phyloP scores from a whole-genome alignment of 352 stramenopile species.

The Plasmopara muralis region DNA sequence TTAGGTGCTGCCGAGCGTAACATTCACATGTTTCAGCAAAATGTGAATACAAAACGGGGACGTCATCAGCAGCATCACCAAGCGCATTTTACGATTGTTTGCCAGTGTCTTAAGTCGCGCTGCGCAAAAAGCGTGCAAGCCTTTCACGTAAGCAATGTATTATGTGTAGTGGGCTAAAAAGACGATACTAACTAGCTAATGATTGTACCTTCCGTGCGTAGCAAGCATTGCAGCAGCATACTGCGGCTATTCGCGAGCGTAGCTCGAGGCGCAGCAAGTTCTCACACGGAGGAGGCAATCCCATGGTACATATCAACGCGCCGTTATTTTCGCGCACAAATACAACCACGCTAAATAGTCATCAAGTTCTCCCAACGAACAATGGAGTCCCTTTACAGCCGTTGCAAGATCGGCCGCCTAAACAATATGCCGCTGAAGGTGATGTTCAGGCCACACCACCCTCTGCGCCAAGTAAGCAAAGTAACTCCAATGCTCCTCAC shows the following conservation, averaged over 20 bases:
- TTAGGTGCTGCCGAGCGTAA: slow-evolving; percentile 52
- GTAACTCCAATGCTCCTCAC: slow-evolving; percentile 8
- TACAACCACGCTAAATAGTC: slow-evolving; percentile 11
- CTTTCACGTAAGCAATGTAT: slow-evolving; percentile 50
- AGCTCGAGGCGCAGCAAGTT: slow-evolving; percentile 78
- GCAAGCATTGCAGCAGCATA: slow-evolving; percentile 61
- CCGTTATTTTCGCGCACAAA: slow-evolving; percentile 61
- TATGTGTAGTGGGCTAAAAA: background rate
- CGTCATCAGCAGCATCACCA: slow-evolving; percentile 64
- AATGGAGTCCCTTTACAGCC: slow-evolving; percentile 21
- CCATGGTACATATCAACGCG: slow-evolving; percentile 76
- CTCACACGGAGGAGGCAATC: slow-evolving; percentile 56
- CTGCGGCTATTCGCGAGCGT: slow-evolving; percentile 59
- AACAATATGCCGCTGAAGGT: slow-evolving; percentile 9
- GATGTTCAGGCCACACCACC: slow-evolving; percentile 16
- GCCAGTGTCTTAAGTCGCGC: slow-evolving; percentile 69
- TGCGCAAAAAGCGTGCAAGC: slow-evolving; percentile 76
- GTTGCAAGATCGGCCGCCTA: slow-evolving; percentile 12
- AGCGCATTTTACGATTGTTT: slow-evolving; percentile 76
- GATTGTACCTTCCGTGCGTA: slow-evolving; percentile 22
- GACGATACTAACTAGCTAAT: slow-evolving; percentile 4
- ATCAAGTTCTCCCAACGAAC: slow-evolving; percentile 17
- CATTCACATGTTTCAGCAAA: slow-evolving; percentile 63
- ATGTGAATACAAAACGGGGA: slow-evolving; percentile 39
- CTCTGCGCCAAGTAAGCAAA: slow-evolving; percentile 18